Base-by-base conservation (phyloP, 2,329 filamentous ascomycete genomes). In the Diaporthe velutina region DNA sequence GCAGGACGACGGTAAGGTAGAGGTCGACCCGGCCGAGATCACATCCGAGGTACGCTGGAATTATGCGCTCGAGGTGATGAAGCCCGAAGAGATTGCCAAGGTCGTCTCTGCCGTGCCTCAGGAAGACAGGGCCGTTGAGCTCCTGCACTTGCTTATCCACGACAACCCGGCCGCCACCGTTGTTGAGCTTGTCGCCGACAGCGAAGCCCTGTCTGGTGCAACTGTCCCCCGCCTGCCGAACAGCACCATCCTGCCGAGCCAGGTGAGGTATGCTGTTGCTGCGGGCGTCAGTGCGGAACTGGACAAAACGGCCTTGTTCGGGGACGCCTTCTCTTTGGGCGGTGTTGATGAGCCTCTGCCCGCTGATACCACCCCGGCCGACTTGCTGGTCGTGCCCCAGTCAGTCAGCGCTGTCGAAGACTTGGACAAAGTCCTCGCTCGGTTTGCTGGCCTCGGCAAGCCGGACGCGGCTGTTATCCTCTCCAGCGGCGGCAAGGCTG, bases 1-100 rank as follows among this genome's bases (percentile, higher is more conserved):
- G 61, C 71, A 70, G 60, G 71, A 64, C 22, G 73, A 75, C 28
- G 73, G 71, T 15, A 55, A 57, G 19, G 70, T 75, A 17, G 73
- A 72, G 70, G 70, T 75, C 38, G 73, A 70, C 61, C 71, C 71
- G 70, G 71, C 71, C 25, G 66, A 64, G 17, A 70, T 72, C 50
- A 75, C 73, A 22, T 72, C 68, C 25, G 73, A 75, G 54, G 58
- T 75, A 25, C 71, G 48, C 73, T 75, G 73, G 73, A 71, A 72
- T 33, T 66, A 75, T 55, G 57, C 73, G 33, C 60, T 75, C 30
- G 73, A 72, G n/a, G 40, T 75, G n/a, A 68, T 75, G 40, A 70
- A 45, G 35, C 17, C 73, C n/a, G 73, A 72, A n/a, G 73, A 75
- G 61, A 64, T 75, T 33, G 71, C 57, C n/a, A 68, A 22, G 35